Percentiles rank a stretch among this genome's conserved stretches.
These are phyloP conservation scores for Xylaria sp. DNA, from an alignment of 2,329 filamentous ascomycete genomes.

Conservation along the genomic window DNA sequence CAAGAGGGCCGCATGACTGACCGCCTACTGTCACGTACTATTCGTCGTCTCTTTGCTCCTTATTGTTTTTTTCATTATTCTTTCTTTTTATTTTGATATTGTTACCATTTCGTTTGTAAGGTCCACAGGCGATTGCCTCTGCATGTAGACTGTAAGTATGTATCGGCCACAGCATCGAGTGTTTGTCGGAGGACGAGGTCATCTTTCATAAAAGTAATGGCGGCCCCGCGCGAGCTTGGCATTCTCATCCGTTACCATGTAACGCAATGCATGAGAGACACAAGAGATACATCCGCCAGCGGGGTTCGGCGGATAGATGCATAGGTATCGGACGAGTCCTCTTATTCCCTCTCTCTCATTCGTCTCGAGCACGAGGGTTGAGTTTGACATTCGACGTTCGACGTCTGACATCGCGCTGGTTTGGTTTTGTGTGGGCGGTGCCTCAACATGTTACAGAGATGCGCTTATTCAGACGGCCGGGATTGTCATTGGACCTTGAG, in stretches of 20 bases:
- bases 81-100: not conserved
- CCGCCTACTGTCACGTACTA: slow-evolving; percentile 14
- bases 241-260: slow-evolving; percentile 20
- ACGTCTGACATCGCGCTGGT: slow-evolving; percentile 55
- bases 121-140: not conserved
- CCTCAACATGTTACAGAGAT: slow-evolving; percentile 55
- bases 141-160: slow-evolving; percentile 1
- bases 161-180: slow-evolving; percentile 16
- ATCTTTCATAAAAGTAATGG: slow-evolving; percentile 12
- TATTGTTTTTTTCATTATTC: not conserved
- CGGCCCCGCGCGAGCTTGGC: slow-evolving; percentile 35
- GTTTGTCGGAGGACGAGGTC: slow-evolving; percentile 20
- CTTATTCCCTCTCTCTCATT: not conserved
- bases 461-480: slow-evolving; percentile 49
- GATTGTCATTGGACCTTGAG: slow-evolving; percentile 47
- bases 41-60: not conserved
- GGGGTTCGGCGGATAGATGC: slow-evolving; percentile 16
- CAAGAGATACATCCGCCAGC: slow-evolving; percentile 23
- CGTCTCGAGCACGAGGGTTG: slow-evolving; percentile 39
- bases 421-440: slow-evolving; percentile 54
- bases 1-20: slow-evolving; percentile 30
- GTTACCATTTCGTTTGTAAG: not conserved
- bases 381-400: slow-evolving; percentile 50
- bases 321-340: slow-evolving; percentile 40
- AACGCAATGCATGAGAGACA: slow-evolving; percentile 26